These are phyloP conservation scores for Coniochaeta sp. DNA, from an alignment of 2,329 filamentous ascomycete genomes.

Conservation along the genomic window DNA sequence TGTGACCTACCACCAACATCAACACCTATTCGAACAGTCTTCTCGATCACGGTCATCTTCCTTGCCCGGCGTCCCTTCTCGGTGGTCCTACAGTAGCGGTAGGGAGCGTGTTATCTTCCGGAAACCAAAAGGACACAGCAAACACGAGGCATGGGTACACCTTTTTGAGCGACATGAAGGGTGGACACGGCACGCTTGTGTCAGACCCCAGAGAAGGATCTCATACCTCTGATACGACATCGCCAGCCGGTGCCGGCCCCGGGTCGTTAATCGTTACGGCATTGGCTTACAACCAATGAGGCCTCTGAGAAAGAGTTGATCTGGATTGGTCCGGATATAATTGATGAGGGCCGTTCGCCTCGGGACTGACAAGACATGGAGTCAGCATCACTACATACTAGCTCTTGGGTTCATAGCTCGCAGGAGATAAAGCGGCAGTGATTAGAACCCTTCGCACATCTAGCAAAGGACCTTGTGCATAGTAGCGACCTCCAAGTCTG, in stretches of 20 bases:
- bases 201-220: neutral
- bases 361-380: neutral
- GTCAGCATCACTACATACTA: too few species aligned
- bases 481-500: too few species aligned
- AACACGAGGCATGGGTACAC: neutral
- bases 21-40: neutral
- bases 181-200: neutral
- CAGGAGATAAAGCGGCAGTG: neutral
- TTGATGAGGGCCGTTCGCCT: too few species aligned
- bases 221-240: neutral
- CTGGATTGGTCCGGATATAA: neutral
- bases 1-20: slow-evolving; percentile 1
- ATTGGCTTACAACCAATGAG: neutral
- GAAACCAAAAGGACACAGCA: too few species aligned
- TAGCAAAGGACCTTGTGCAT: too few species aligned
- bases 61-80: neutral
- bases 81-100: neutral
- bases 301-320: neutral
- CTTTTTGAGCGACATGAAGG: neutral
- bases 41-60: neutral
- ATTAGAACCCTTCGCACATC: too few species aligned
- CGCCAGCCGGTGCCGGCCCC: neutral
- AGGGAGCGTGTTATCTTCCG: neutral
- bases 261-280: neutral
- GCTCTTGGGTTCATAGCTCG: neutral